Percentiles rank a stretch among this genome's conserved stretches.
Evolutionary conservation across 352 stramenopile genomes (phyloP).

Genomic region (Globisporangium carolinianum): DNA sequence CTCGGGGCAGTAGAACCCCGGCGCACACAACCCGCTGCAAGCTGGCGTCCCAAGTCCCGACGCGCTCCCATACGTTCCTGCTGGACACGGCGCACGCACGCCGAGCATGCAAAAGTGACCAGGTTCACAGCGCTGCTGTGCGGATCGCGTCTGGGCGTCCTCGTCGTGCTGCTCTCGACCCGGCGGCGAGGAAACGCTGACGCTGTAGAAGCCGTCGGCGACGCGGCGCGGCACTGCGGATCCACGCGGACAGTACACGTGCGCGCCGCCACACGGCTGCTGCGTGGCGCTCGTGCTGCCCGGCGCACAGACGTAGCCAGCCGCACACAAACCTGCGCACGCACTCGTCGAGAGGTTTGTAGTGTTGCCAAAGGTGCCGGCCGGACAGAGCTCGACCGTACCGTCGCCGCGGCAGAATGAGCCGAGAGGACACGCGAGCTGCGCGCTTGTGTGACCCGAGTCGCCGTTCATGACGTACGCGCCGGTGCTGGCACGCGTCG

Average conservation of each 20-base stretch:
- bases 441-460: conserved; percentile 7
- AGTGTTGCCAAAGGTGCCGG: conserved; percentile 54
- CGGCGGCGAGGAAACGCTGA: conserved; percentile 13
- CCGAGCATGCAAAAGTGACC: conserved; percentile 69
- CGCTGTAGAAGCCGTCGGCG: conserved; percentile 40
- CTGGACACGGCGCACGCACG: conserved; percentile 54
- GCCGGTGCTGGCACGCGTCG: conserved; percentile 13
- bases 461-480: conserved; percentile 32
- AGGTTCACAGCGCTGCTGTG: conserved; percentile 35
- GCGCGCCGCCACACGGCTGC: conserved; percentile 37
- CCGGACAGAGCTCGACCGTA: conserved; percentile 32
- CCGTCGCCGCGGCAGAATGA: conserved; percentile 45
- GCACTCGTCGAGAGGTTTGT: conserved; percentile 24
- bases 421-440: conserved; percentile 25
- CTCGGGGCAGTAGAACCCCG: conserved; percentile 35
- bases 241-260: conserved; percentile 51
- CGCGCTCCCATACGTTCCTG: conserved; percentile 45
- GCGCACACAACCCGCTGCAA: conserved; percentile 34
- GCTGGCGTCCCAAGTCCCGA: conserved; percentile 16
- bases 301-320: conserved; percentile 51
- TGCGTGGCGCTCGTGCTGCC: conserved; percentile 37
- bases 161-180: conserved; percentile 15
- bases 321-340: conserved; percentile 43
- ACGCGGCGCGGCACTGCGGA: conserved; percentile 37
- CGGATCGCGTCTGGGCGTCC: conserved; percentile 38